Evolutionary conservation across 2,329 filamentous ascomycete genomes (phyloP).

Genomic region (Orbilia quercus): DNA sequence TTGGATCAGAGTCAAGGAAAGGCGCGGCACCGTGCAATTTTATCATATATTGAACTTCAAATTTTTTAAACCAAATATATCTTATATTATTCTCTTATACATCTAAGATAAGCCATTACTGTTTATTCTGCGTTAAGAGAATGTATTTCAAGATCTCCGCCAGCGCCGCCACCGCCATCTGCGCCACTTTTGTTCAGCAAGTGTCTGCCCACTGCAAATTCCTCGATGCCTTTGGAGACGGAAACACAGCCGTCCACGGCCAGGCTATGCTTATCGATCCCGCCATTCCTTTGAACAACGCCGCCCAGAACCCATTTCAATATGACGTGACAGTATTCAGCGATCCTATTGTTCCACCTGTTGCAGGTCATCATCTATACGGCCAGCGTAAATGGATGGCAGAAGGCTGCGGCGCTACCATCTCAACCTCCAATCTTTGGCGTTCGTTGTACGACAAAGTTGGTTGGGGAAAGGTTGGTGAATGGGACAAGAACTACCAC

Average conservation of each 20-base stretch:
- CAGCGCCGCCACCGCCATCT: not conserved
- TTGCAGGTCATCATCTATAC: not conserved
- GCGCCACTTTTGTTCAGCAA: not conserved
- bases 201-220: slow-evolving; percentile 12
- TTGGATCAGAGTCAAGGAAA: no score
- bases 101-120: no score
- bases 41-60: no score
- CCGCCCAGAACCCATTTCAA: slow-evolving; percentile 4
- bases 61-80: no score
- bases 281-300: slow-evolving; percentile 2
- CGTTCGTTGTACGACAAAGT: not conserved
- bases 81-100: no score
- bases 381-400: not conserved
- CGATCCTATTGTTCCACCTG: not conserved
- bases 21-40: no score
- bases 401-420: slow-evolving; percentile 12
- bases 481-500: slow-evolving; percentile 21
- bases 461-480: slow-evolving; percentile 2
- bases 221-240: slow-evolving; percentile 17
- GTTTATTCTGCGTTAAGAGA: not conserved
- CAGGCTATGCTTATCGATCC: slow-evolving; percentile 8
- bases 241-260: slow-evolving; percentile 5
- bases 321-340: slow-evolving; percentile 17
- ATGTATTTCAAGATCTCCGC: not conserved
- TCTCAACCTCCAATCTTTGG: slow-evolving; percentile 12